Evolutionary conservation across 2,329 filamentous ascomycete genomes (phyloP).

Genomic region (Botrytis fabae): DNA sequence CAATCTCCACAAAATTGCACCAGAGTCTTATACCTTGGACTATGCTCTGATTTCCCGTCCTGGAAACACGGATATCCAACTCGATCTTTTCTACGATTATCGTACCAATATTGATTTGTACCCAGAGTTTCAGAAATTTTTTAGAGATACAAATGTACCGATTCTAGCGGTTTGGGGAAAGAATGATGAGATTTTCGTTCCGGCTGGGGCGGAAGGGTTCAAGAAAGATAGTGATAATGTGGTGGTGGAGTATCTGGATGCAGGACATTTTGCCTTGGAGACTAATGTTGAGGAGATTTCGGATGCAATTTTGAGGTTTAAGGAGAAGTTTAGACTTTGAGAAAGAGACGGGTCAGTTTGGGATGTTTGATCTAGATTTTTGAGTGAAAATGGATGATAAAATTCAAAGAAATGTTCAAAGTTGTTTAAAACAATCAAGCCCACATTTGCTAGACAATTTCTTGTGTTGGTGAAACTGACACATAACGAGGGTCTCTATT

Average conservation of each 20-base stretch:
- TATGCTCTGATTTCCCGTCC: constrained; percentile 51
- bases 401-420: neutral
- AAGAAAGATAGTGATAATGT: constrained; percentile 50
- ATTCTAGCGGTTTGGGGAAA: constrained; percentile 60
- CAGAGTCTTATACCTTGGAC: constrained; percentile 47
- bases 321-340: constrained; percentile 33
- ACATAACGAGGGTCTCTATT: neutral
- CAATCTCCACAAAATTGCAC: constrained; percentile 25
- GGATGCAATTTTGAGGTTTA: constrained; percentile 33
- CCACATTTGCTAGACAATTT: neutral
- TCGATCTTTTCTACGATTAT: constrained; percentile 60
- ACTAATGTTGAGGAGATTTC: constrained; percentile 31
- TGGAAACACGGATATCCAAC: constrained; percentile 53
- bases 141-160: constrained; percentile 52
- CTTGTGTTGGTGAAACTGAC: neutral
- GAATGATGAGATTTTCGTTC: constrained; percentile 54
- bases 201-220: constrained; percentile 55
- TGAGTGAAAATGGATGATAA: neutral
- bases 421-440: neutral
- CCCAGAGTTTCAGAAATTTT: constrained; percentile 55
- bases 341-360: neutral
- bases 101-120: constrained; percentile 55
- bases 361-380: neutral
- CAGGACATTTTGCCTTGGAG: constrained; percentile 54
- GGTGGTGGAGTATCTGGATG: constrained; percentile 53